These are phyloP conservation scores for Exophiala mesophila DNA, from an alignment of 2,329 filamentous ascomycete species.

Conservation along the genomic window DNA sequence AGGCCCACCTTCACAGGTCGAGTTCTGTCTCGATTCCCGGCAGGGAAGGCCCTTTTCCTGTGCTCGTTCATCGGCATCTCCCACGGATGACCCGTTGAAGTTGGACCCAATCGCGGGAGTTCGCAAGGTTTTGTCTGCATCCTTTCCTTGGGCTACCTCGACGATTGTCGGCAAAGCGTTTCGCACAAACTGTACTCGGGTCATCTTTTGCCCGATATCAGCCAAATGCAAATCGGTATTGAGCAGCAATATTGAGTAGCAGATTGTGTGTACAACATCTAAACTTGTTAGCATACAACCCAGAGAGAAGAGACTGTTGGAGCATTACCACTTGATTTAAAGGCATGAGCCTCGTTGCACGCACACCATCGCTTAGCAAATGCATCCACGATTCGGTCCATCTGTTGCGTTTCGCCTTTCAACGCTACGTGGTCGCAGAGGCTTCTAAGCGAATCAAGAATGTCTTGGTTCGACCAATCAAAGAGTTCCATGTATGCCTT, in stretches of 20 bases:
- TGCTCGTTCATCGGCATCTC: conserved; percentile 25
- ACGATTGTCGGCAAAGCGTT: conserved; percentile 91
- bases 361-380: conserved; percentile 89
- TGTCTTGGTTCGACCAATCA: conserved; percentile 75
- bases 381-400: conserved; percentile 86
- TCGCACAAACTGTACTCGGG: conserved; percentile 85
- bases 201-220: conserved; percentile 97
- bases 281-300: conserved; percentile 12
- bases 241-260: conserved; percentile 88
- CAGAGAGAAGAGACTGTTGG: too few species aligned
- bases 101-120: conserved; percentile 13
- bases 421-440: conserved; percentile 78
- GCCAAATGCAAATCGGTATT: conserved; percentile 95
- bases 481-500: conserved; percentile 89
- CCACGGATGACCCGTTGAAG: conserved; percentile 6
- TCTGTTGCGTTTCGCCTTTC: conserved; percentile 90
- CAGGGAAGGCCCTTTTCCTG: conserved; percentile 24
- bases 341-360: conserved; percentile 88
- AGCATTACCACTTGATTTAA: conserved; percentile 79
- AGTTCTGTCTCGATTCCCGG: conserved; percentile 42
- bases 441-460: conserved; percentile 70
- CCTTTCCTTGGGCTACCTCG: conserved; percentile 50
- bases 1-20: conserved; percentile 69
- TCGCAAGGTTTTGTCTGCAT: conserved; percentile 10
- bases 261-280: conserved; percentile 96